Conservation (phyloP, 169 alveolate genomes). For the Eimeria maxima region DNA sequence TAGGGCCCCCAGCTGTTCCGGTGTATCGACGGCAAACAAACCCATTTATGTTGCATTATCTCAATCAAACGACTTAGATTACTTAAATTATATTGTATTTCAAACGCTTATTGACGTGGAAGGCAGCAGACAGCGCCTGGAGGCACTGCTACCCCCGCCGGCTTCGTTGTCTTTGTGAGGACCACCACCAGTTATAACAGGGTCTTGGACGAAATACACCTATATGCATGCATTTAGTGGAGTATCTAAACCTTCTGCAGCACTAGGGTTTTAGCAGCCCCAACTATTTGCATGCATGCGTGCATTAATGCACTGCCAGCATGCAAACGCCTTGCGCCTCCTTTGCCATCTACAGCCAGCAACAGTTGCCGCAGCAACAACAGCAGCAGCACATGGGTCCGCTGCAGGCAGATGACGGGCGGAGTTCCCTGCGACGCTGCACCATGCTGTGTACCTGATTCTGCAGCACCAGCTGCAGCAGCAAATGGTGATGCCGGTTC, state of each 20-base stretch:
- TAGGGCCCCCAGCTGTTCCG: background rate
- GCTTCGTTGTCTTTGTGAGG: background rate
- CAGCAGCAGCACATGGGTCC: background rate
- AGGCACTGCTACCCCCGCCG: background rate
- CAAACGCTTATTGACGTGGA: background rate
- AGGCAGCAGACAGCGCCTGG: background rate
- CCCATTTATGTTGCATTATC: background rate
- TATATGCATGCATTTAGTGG: too few species aligned
- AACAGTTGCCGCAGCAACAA: background rate
- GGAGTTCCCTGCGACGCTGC: slow-evolving; percentile 2
- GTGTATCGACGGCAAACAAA: background rate
- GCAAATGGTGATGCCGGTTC: background rate
- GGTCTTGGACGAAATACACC: background rate
- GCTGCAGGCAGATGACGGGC: background rate
- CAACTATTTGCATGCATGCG: background rate
- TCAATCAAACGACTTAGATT: background rate
- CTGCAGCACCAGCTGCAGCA: slow-evolving; percentile 29
- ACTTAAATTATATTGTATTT: background rate
- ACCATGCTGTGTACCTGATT: background rate
- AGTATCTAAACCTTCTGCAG: too few species aligned
- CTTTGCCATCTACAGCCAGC: background rate
- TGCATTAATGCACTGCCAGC: background rate
- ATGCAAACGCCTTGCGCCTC: background rate
- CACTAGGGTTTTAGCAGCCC: background rate
- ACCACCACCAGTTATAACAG: background rate